A percentile compares a stretch with the other conserved stretches of the same genome.
phyloP scores from a whole-genome alignment of 352 stramenopile species.

The Phytophthora litchii region DNA sequence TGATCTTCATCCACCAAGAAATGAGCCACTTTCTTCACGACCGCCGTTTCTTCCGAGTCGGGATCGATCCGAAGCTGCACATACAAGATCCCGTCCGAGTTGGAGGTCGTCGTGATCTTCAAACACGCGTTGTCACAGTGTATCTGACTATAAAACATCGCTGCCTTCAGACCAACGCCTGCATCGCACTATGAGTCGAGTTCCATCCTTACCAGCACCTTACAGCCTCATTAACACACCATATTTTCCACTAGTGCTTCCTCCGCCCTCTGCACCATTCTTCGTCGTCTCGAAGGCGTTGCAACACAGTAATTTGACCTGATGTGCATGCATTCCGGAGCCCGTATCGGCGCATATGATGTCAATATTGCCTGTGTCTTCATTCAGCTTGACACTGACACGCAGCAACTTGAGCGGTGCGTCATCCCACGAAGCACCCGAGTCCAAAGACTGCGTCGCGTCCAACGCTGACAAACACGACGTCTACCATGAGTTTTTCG shows the following conservation, averaged over 20 bases:
- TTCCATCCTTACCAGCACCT: no score
- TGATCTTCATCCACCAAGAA: slow-evolving; percentile 70
- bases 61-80: slow-evolving; percentile 74
- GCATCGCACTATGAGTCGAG: not conserved
- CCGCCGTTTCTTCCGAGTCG: slow-evolving; percentile 58
- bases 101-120: slow-evolving; percentile 67
- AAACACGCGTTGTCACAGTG: slow-evolving; percentile 46
- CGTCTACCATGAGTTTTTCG: not conserved
- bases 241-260: slow-evolving; percentile 65
- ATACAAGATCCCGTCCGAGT: slow-evolving; percentile 65
- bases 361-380: slow-evolving; percentile 45
- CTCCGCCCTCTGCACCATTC: not conserved
- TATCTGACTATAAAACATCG: slow-evolving; percentile 75
- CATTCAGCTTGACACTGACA: slow-evolving; percentile 41
- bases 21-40: slow-evolving; percentile 62
- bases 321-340: slow-evolving; percentile 65
- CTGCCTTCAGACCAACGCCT: slow-evolving; percentile 81
- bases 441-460: slow-evolving; percentile 44
- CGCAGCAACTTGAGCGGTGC: slow-evolving; percentile 49
- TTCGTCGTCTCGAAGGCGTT: slow-evolving; percentile 79
- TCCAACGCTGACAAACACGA: slow-evolving; percentile 56
- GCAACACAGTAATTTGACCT: slow-evolving; percentile 71
- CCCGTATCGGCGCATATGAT: slow-evolving; percentile 82
- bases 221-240: slow-evolving; percentile 39
- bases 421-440: slow-evolving; percentile 28